These are phyloP conservation scores for Nakazawaea sp. DNA, from an alignment of 805 yeast genomes.

Conservation along the genomic window DNA sequence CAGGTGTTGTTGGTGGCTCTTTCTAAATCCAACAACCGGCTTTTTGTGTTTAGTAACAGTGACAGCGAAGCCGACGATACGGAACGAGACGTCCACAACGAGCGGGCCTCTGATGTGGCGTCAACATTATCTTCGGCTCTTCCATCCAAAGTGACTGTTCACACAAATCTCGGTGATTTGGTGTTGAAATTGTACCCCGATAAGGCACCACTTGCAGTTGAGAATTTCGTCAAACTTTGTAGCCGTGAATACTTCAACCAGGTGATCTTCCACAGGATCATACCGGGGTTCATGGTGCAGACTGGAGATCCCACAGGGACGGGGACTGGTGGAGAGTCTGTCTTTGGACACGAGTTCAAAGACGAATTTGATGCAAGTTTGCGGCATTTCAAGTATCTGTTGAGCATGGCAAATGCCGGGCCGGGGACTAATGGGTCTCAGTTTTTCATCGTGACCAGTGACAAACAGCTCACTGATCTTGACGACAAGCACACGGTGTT, in stretches of 20 bases:
- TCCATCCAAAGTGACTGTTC: constrained; percentile 25
- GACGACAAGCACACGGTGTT: constrained; percentile 55
- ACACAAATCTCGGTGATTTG: constrained; percentile 38
- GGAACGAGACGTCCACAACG: constrained; percentile 11
- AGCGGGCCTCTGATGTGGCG: neutral
- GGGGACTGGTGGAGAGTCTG: constrained; percentile 31
- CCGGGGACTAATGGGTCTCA: constrained; percentile 54
- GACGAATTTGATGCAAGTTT: constrained; percentile 41
- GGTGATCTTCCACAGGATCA: constrained; percentile 39
- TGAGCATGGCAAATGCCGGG: constrained; percentile 60
- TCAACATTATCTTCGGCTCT: too few species aligned
- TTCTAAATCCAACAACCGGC: constrained; percentile 3
- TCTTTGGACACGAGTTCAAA: constrained; percentile 30
- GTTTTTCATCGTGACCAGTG: constrained; percentile 50
- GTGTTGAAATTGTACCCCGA: constrained; percentile 25
- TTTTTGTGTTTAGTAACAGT: constrained; percentile 9
- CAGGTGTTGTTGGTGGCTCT: constrained; percentile 2
- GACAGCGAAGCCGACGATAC: neutral
- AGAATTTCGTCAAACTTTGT: constrained; percentile 31
- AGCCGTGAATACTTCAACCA: constrained; percentile 28
- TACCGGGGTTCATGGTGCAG: constrained; percentile 52
- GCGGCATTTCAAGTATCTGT: constrained; percentile 47
- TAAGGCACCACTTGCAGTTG: constrained; percentile 33
- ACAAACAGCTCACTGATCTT: constrained; percentile 30
- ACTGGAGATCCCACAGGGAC: constrained; percentile 47